phyloP scores from a whole-genome alignment of 1,284 basidiomycete genomes.

The Apiotrichum domesticum region DNA sequence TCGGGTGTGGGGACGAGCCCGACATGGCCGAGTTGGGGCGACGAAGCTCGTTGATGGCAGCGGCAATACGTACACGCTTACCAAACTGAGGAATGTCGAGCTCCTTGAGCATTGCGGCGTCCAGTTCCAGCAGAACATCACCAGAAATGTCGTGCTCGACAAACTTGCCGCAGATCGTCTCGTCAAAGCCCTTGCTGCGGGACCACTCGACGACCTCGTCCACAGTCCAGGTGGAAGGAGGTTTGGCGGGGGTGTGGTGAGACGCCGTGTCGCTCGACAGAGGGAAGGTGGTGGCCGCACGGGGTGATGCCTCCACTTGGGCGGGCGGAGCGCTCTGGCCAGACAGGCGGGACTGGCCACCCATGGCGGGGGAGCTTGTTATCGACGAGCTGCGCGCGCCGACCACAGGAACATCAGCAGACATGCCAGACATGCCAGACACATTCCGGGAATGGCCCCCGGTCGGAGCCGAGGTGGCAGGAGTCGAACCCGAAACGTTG shows the following conservation, averaged over 20 bases:
- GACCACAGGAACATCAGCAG: background rate
- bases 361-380: background rate
- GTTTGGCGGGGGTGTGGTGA: background rate
- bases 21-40: constrained; percentile 57
- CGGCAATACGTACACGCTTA: constrained; percentile 86
- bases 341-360: background rate
- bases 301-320: background rate
- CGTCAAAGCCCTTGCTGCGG: constrained; percentile 75
- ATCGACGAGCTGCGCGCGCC: background rate
- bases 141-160: constrained; percentile 91
- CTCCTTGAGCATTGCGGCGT: constrained; percentile 88
- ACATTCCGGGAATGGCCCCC: background rate
- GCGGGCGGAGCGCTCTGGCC: background rate
- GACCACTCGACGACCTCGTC: constrained; percentile 90
- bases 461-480: no score
- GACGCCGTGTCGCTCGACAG: background rate
- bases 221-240: constrained; percentile 65
- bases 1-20: constrained; percentile 14
- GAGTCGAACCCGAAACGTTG: background rate
- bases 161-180: constrained; percentile 75
- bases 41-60: constrained; percentile 86
- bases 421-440: background rate
- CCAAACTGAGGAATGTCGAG: constrained; percentile 92
- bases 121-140: constrained; percentile 90
- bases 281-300: background rate